Evolutionary conservation across 768 basidiomycete species (phyloP), one percentile per base, ranked within the genome.

Genomic region (Cystobasidium tubakii): DNA sequence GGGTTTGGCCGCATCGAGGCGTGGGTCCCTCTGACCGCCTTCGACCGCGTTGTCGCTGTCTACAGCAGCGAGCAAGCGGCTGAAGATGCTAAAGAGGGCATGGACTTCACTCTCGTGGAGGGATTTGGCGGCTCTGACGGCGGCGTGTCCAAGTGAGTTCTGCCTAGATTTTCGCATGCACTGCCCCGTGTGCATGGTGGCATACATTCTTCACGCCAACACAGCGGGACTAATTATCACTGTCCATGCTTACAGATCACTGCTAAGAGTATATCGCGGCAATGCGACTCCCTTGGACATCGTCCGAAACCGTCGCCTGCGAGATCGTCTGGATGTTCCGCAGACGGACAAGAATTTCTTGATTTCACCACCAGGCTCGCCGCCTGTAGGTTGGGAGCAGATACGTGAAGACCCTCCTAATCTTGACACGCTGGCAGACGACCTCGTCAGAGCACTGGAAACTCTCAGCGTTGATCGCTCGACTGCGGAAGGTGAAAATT

Each of bases 301-400:
- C 55, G 77, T 79, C 60, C 77, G 76, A 76, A 77, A 64, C 79
- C 73, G 57, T 63, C 76, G 25, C 63, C 44, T 62, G 50, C 25
- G 19, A 31, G 83, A 85, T 77, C 87, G 88, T 78, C 85, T 94
- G 42, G 86, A 84, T 50, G 92, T 93, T 0, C 95, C 95, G 0
- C 82, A 85, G 0, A 77, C 88, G 44, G 90, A 93, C 77, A 92
- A 92, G 82, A 98, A 98, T 82, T 98, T 97, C 82, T 85, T 99
- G 60, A 94, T 99, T 76, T 98, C 96, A 0, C 96, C 96, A 0
- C 96, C 96, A 1, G 96, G 96, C 3, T 96, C 93, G 0, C 96
- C 96, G 0, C 96, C 96, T 0, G 88, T 94, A 0, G 96, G 94
- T 1, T 99, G 96, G 96, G 92, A 96, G 79, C 92, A 86, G 27